A percentile compares a stretch with the other conserved stretches of the same genome.
These are phyloP conservation scores for Epithemia pelagica DNA, from an alignment of 108 stramenopile species.

Conservation along the genomic window DNA sequence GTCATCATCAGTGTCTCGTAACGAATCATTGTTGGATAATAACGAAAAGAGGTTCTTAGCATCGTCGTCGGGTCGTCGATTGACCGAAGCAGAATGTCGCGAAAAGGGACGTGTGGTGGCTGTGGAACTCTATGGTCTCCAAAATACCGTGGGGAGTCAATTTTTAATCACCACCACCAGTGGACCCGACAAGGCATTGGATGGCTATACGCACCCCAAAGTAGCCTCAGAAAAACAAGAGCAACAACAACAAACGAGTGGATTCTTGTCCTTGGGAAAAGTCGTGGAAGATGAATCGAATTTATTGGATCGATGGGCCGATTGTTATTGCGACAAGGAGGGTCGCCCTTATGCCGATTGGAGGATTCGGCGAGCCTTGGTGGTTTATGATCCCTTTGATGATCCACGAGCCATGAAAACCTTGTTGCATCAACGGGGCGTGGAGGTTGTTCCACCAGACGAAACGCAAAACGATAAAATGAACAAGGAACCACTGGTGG, in stretches of 20 bases:
- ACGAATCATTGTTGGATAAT: constrained; percentile 22
- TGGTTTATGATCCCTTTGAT: constrained; percentile 93
- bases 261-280: constrained; percentile 72
- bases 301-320: constrained; percentile 77
- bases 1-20: constrained; percentile 5
- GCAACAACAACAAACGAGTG: background rate
- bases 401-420: constrained; percentile 64
- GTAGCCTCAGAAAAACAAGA: background rate
- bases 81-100: constrained; percentile 46
- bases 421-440: constrained; percentile 37
- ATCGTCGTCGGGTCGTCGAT: constrained; percentile 30
- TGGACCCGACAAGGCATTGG: constrained; percentile 54
- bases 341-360: constrained; percentile 95
- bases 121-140: constrained; percentile 54
- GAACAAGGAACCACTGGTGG: background rate
- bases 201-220: constrained; percentile 24
- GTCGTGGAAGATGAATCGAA: constrained; percentile 89
- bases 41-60: background rate
- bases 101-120: constrained; percentile 67
- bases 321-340: constrained; percentile 81
- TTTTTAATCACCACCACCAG: constrained; percentile 86
- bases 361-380: constrained; percentile 81
- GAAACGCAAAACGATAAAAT: constrained; percentile 1
- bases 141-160: constrained; percentile 85
- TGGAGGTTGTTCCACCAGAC: background rate